phyloP scores from a whole-genome alignment of 2,329 filamentous ascomycete genomes.

The Metarhizium anisopliae region DNA sequence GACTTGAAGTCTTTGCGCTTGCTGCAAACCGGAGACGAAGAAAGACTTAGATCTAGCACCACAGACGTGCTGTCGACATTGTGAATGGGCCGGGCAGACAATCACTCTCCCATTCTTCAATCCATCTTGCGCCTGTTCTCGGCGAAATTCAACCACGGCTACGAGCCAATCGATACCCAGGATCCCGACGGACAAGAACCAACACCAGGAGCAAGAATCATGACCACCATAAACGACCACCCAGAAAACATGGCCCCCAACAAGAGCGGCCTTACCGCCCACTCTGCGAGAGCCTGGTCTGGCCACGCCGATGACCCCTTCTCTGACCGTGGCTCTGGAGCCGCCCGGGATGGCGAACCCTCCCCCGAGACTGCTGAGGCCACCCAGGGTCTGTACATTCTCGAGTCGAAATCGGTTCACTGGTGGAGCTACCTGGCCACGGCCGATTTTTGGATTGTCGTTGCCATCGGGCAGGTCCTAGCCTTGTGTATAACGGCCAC shows the following conservation, averaged over 20 bases:
- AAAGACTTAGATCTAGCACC: constrained; percentile 38
- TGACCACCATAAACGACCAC: background rate
- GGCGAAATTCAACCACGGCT: background rate
- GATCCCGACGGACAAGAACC: background rate
- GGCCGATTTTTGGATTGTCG: constrained; percentile 77
- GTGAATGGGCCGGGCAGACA: background rate
- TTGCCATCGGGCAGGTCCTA: constrained; percentile 73
- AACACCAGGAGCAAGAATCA: background rate
- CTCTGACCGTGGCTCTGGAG: constrained; percentile 6
- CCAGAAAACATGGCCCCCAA: background rate
- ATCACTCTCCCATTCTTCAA: background rate
- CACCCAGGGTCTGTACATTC: constrained; percentile 40
- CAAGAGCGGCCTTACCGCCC: constrained; percentile 12
- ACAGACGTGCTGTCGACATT: background rate
- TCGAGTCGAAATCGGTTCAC: constrained; percentile 43
- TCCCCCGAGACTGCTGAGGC: constrained; percentile 27
- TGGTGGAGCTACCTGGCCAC: constrained; percentile 75
- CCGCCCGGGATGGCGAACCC: constrained; percentile 4
- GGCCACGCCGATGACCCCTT: constrained; percentile 10
- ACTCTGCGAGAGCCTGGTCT: background rate
- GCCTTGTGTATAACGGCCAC: constrained; percentile 86
- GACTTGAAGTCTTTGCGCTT: constrained; percentile 63
- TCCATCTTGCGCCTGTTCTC: background rate
- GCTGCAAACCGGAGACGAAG: constrained; percentile 40
- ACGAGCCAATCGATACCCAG: background rate